Evolutionary conservation across 2,329 filamentous ascomycete genomes (phyloP).

Genomic region (Tolypocladium tropicale): DNA sequence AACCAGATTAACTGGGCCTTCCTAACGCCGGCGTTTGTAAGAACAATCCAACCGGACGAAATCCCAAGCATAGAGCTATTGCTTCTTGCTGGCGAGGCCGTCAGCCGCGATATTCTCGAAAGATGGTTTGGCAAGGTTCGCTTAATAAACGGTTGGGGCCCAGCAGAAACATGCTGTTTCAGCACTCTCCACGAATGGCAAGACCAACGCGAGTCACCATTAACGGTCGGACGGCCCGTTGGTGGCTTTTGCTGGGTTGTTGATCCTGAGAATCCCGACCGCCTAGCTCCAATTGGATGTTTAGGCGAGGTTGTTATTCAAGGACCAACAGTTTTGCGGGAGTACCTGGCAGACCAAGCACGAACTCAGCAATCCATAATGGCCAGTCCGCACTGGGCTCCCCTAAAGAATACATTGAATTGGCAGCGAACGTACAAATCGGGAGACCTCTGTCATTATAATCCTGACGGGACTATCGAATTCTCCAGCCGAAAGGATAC

Average conservation of each 20-base stretch:
- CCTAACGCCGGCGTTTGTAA: conserved; percentile 3
- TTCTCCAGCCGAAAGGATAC: not conserved
- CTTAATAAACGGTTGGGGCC: conserved; percentile 8
- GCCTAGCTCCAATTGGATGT: conserved; percentile 2
- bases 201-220: not conserved
- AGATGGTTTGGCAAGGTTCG: conserved; percentile 3
- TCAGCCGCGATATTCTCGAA: conserved; percentile 2
- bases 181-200: conserved; percentile 1
- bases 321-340: not conserved
- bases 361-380: not conserved
- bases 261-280: not conserved
- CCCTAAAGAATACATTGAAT: not conserved
- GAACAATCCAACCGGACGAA: conserved; percentile 1
- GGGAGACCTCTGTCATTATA: not conserved
- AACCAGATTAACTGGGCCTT: conserved; percentile 2
- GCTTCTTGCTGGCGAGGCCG: conserved; percentile 3
- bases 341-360: not conserved
- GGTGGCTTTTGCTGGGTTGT: conserved; percentile 3
- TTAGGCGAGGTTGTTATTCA: conserved; percentile 4
- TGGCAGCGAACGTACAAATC: not conserved
- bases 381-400: not conserved
- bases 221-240: conserved; percentile 2
- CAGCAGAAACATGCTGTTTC: conserved; percentile 3
- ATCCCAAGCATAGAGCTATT: conserved; percentile 3
- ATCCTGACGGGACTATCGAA: not conserved